Base-by-base conservation (phyloP, 2,329 filamentous ascomycete genomes). In the Exophiala phaeomuriformis region DNA sequence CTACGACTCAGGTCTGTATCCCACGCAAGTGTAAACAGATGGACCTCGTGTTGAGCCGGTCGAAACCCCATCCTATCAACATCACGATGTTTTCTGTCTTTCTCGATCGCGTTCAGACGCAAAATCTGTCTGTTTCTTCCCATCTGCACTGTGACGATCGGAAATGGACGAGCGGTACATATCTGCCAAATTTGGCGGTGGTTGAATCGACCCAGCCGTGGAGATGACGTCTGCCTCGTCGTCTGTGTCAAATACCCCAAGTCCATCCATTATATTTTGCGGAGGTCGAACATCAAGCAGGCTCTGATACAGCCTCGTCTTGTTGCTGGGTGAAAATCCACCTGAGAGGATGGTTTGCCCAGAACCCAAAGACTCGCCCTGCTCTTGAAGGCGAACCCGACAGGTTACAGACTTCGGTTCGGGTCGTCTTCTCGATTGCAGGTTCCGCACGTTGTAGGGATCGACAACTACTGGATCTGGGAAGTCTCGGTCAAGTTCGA, bases 381-480 rank as follows among this genome's bases (percentile, higher is more conserved):
- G 19, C 27, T 50, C 36, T 30, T 50, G 27, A 29, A 5, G 7
- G 30, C 49, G 12, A 27, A 55, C 42, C 10, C 12, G 49, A 37
- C 61, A 63, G 28, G 33, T 57, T 48, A 63, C 57, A 6, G 51
- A 56, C 31, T 46, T 49, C 10, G 59, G 52, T 9, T 33, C 31
- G 30, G 57, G 59, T 10, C 33, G 46, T 33, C 49, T 52, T 31
- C 61, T 55, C 19, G 57, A 48, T 41, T 60, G 57, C 4, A 61
- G 52, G 35, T 57, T 55, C 35, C 59, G 55, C 28, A 61, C 53
- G 33, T 63, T 63, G 57, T 58, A 63, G 4, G 61, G 61, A 46
- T 63, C 61, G 47, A 51, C 47, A 27, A 56, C 48, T 28, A 44
- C 42, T 9, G 61, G 53, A 43, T 60, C 53, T 9, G 59, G 57